Base-by-base conservation (phyloP, 352 stramenopile species). In the Pythium aristosporum region DNA sequence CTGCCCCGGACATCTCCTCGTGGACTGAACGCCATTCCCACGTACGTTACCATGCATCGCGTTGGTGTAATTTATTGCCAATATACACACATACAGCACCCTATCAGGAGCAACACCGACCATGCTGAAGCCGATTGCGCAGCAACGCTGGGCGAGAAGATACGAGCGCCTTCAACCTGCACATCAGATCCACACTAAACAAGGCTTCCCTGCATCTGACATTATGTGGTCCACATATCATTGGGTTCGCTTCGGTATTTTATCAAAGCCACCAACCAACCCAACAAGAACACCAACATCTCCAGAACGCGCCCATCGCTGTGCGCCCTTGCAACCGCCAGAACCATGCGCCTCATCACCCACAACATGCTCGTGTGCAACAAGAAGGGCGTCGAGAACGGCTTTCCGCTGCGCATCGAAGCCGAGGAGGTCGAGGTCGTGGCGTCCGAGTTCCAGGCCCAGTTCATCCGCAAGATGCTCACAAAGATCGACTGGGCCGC, bases 291-390 rank as follows among this genome's bases (percentile, higher is more conserved):
- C 37, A 7, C 37, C 37, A 42, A 42, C 10, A 12, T 42, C 36
- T 12, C 5, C 25, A 30, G 25, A 30, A 30, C 25, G 25, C 25
- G 5, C 25, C 25, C 37, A 18, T 16, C 37, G 37, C 15, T 6
- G 36, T n/a, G 10, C 11, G 15, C 6, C 37, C 11, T 42, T 42
- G 37, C 15, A 16, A 7, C 39, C 47, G 21, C 32, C 25, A 30
- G 37, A 43, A 66, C 39, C 59, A 97, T 97, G 89, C 86, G 88
- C 36, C 79, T 98, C 30, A 94, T 98, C 70, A 98, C 93, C 34
- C 92, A 98, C 76, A 98, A 98, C 76, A 84, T 97, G 81, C 90
- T 98, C 55, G 76, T 89, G 57, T 98, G 86, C 76, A 97, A 97
- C 73, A 96, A 97, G 71, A 98, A 98, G 72, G 92, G 89, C 58